Base-by-base conservation (phyloP, 768 basidiomycete genomes). In the Tulasnella calospora region DNA sequence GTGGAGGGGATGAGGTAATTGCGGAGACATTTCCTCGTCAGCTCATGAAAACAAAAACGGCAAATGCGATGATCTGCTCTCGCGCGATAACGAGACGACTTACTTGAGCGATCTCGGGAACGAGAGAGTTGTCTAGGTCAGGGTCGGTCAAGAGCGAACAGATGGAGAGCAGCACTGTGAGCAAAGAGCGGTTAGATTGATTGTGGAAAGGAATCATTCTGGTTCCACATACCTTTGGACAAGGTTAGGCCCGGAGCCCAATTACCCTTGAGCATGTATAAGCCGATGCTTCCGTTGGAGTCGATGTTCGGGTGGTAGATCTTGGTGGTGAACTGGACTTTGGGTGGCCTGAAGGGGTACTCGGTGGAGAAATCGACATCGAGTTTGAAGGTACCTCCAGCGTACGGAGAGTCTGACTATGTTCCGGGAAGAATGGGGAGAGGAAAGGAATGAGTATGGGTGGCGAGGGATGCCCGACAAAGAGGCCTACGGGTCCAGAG, bases 321-420 rank as follows among this genome's bases (percentile, higher is more conserved):
- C 93, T 98, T 98, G 84, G 97, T 99, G 81, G 61, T 30, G 61
- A 67, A 67, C 95, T 96, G 86, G 87, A 99, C 95, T 90, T 99
- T 99, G 86, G 97, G 97, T 61, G 98, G 97, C 87, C 98, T 98
- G 92, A 99, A 99, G 30, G 97, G 97, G 88, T 99, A 99, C 85
- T 99, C 97, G 85, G 93, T 94, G 73, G 95, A 94, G 89, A 96
- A 95, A 57, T 88, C 90, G 84, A 97, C 95, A 72, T 92, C 92
- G 71, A 96, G 91, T 92, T 98, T 98, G 88, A 99, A 99, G 77
- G 99, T 97, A 84, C 97, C 97, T 83, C 97, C 97, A 41, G 96
- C 91, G 84, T 99, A 99, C 40, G 97, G 97, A 82, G 95, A 98
- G 84, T 98, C 97, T 83, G 93, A 92, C 96, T 98, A 15, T 30